phyloP scores from a whole-genome alignment of 1,284 basidiomycete species.

The Macrocystidia cucumis region DNA sequence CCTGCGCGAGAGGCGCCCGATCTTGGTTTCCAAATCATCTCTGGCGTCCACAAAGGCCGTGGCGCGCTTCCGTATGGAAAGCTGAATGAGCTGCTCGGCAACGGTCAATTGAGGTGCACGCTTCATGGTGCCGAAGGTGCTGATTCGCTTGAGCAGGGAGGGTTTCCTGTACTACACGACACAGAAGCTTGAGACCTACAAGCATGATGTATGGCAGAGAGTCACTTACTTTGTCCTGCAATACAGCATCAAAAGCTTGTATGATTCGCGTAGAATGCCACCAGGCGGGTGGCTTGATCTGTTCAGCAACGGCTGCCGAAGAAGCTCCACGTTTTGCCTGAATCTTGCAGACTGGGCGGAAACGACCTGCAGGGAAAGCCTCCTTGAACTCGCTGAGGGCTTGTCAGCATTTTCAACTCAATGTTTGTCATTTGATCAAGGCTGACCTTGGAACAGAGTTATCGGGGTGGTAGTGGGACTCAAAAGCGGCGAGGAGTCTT shows the following conservation, averaged over 20 bases:
- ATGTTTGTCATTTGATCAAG: background rate
- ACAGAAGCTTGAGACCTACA: constrained; percentile 15
- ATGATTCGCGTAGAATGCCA: constrained; percentile 89
- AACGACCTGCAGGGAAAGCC: constrained; percentile 88
- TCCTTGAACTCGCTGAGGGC: constrained; percentile 83
- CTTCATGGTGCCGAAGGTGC: constrained; percentile 64
- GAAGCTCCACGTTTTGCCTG: constrained; percentile 75
- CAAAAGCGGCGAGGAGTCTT: constrained; percentile 72
- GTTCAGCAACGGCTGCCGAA: constrained; percentile 76
- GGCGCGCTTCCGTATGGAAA: constrained; percentile 83
- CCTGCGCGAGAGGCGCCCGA: constrained; percentile 72
- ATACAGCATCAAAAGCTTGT: constrained; percentile 81
- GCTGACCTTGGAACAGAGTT: constrained; percentile 68
- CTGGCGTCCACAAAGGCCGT: constrained; percentile 89
- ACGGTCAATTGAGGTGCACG: constrained; percentile 67
- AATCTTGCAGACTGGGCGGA: constrained; percentile 78
- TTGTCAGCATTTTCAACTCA: too few relatives aligned
- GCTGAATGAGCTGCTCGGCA: constrained; percentile 79
- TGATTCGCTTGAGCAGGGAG: constrained; percentile 80
- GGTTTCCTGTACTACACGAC: constrained; percentile 74
- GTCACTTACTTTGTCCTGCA: constrained; percentile 71
- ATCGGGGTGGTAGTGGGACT: constrained; percentile 78
- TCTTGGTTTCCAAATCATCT: constrained; percentile 87
- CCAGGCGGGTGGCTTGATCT: constrained; percentile 85
- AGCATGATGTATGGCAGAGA: constrained; percentile 7